Conservation (phyloP, 1,284 basidiomycete genomes). For the Kalmanozyma brasiliensis region DNA sequence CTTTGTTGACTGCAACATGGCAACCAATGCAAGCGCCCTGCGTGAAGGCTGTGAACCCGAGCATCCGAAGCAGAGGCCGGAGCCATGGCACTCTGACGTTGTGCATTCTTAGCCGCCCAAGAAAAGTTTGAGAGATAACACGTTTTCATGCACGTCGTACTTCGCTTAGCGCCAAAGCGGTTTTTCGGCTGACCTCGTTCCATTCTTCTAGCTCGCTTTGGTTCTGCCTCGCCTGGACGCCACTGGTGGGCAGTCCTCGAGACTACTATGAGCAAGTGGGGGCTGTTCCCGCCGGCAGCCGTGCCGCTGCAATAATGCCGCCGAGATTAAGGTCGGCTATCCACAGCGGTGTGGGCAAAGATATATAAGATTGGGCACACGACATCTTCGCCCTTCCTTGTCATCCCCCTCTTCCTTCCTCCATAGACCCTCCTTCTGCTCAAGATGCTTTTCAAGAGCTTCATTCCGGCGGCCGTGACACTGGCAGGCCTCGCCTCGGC, state of each 20-base stretch:
- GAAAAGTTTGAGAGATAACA: constrained; percentile 16
- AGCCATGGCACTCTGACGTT: too few species aligned
- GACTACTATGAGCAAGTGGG: too few species aligned
- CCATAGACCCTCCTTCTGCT: not conserved
- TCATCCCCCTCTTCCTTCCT: not conserved
- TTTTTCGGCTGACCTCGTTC: constrained; percentile 23
- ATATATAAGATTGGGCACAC: too few species aligned
- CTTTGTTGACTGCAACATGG: too few species aligned
- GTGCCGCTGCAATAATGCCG: too few species aligned
- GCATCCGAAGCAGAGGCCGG: too few species aligned
- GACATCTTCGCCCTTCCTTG: constrained; percentile 7
- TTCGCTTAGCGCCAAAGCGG: constrained; percentile 22
- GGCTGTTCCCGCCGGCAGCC: too few species aligned
- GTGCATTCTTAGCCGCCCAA: constrained; percentile 2
- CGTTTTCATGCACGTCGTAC: constrained; percentile 12
- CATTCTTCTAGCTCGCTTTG: not conserved
- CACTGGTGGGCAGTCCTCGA: too few species aligned
- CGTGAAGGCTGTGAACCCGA: too few species aligned
- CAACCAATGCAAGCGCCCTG: too few species aligned
- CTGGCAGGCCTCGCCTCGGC: constrained; percentile 14
- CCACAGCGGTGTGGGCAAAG: too few species aligned
- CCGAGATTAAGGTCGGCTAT: too few species aligned
- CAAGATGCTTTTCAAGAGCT: constrained; percentile 15
- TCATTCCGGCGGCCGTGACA: constrained; percentile 8
- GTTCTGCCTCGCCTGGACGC: not conserved